phyloP scores from a whole-genome alignment of 768 basidiomycete species.

The Hericium coralloides region DNA sequence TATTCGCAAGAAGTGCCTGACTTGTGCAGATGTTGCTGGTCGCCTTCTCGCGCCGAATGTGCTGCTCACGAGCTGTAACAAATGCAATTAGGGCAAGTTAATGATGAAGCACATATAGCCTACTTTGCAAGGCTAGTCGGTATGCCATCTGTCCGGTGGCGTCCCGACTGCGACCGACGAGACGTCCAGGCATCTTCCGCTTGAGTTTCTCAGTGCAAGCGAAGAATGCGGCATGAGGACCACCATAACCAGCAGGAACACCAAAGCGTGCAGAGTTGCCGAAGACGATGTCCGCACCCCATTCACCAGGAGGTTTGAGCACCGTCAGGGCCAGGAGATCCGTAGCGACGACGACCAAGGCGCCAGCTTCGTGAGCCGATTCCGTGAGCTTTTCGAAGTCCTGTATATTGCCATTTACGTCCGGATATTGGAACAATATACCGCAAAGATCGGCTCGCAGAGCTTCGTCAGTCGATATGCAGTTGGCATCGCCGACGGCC shows the following conservation, averaged over 20 bases:
- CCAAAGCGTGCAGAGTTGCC: constrained; percentile 97
- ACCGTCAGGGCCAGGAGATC: constrained; percentile 90
- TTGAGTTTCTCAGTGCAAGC: constrained; percentile 88
- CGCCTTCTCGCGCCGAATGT: constrained; percentile 95
- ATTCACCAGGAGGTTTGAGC: constrained; percentile 94
- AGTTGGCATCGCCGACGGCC: constrained; percentile 52
- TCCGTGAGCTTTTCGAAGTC: constrained; percentile 63
- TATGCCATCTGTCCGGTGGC: constrained; percentile 80
- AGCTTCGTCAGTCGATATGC: constrained; percentile 41
- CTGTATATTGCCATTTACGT: constrained; percentile 75
- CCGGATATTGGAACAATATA: constrained; percentile 88
- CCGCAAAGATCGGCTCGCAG: constrained; percentile 67
- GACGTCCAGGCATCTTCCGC: constrained; percentile 96
- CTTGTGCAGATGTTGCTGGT: constrained; percentile 98
- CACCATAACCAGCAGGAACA: constrained; percentile 94
- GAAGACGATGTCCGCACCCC: constrained; percentile 94
- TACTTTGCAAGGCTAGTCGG: constrained; percentile 89
- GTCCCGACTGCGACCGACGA: constrained; percentile 89
- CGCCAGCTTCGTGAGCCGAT: constrained; percentile 63
- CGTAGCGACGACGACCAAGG: constrained; percentile 80
- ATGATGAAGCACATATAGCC: constrained; percentile 21
- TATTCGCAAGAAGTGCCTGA: constrained; percentile 96
- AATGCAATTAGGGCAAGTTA: not conserved
- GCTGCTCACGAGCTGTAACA: constrained; percentile 82
- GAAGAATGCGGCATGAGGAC: constrained; percentile 97